Conservation (phyloP, 1,284 basidiomycete genomes). For the Dichomitus squalens region DNA sequence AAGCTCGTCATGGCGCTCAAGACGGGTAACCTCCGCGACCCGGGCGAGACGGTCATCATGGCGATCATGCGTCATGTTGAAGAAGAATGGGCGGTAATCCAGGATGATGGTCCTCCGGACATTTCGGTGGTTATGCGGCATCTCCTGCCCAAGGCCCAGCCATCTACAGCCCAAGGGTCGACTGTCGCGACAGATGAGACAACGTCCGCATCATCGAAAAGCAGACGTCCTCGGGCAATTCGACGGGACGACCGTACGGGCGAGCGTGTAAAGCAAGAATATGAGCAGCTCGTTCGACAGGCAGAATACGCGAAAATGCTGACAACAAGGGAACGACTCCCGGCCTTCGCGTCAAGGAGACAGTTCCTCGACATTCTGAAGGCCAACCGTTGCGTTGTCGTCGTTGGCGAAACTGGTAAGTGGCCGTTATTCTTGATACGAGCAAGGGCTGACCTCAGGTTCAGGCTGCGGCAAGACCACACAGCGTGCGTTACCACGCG, state of each 20-base stretch:
- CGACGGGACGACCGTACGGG: conserved; percentile 49
- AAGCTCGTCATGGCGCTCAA: conserved; percentile 59
- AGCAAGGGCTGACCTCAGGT: background rate
- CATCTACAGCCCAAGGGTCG: background rate
- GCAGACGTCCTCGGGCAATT: conserved; percentile 22
- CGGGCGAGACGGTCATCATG: conserved; percentile 75
- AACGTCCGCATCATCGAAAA: background rate
- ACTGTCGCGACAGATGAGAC: background rate
- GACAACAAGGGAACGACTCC: conserved; percentile 62
- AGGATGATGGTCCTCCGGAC: conserved; percentile 75
- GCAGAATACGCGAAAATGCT: conserved; percentile 63
- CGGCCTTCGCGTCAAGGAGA: conserved; percentile 71
- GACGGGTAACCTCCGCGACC: conserved; percentile 58
- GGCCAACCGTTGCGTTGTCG: conserved; percentile 71
- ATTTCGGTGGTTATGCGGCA: conserved; percentile 65
- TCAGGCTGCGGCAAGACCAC: conserved; percentile 90
- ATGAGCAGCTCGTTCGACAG: conserved; percentile 48
- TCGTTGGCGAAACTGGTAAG: conserved; percentile 82
- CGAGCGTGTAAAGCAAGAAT: conserved; percentile 56
- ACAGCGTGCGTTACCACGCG: conserved; percentile 51
- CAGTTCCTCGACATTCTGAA: conserved; percentile 67
- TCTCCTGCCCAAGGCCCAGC: conserved; percentile 48
- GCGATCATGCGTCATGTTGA: conserved; percentile 78
- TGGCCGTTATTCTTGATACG: background rate
- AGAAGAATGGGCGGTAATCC: conserved; percentile 63